Evolutionary conservation across 2,329 filamentous ascomycete genomes (phyloP).

Genomic region (Lasiodiplodia hormozganensis): DNA sequence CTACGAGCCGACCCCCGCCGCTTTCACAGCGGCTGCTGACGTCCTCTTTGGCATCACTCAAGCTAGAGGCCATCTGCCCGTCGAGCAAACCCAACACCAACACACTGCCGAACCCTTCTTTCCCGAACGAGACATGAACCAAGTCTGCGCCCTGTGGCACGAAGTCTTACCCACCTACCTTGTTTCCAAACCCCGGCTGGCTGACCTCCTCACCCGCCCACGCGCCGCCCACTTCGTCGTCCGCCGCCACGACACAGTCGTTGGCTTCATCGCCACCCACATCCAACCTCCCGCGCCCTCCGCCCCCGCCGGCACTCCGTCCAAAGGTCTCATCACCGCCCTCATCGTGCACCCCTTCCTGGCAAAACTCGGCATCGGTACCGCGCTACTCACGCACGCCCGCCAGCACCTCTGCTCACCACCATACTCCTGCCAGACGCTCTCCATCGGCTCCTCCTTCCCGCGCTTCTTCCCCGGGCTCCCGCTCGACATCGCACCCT

Average conservation of each 20-base stretch:
- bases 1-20: constrained; percentile 23
- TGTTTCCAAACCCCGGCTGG: neutral
- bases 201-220: neutral
- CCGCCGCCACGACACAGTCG: neutral
- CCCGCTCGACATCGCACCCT: neutral
- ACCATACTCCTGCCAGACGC: neutral
- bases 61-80: neutral
- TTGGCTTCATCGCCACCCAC: constrained; percentile 14
- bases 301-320: neutral
- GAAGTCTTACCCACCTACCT: neutral
- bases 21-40: constrained; percentile 11
- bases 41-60: constrained; percentile 1
- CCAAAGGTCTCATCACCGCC: constrained; percentile 9
- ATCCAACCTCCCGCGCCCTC: neutral
- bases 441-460: constrained; percentile 21
- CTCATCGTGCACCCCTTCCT: neutral
- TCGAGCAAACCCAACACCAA: neutral
- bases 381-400: constrained; percentile 6
- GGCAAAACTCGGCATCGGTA: neutral
- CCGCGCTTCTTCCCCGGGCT: constrained; percentile 24
- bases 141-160: constrained; percentile 7
- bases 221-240: constrained; percentile 2
- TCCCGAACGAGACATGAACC: neutral
- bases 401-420: neutral
- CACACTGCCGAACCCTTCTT: neutral